phyloP scores from a whole-genome alignment of 139 green algal species.

The Chlamydomonas sp. region DNA sequence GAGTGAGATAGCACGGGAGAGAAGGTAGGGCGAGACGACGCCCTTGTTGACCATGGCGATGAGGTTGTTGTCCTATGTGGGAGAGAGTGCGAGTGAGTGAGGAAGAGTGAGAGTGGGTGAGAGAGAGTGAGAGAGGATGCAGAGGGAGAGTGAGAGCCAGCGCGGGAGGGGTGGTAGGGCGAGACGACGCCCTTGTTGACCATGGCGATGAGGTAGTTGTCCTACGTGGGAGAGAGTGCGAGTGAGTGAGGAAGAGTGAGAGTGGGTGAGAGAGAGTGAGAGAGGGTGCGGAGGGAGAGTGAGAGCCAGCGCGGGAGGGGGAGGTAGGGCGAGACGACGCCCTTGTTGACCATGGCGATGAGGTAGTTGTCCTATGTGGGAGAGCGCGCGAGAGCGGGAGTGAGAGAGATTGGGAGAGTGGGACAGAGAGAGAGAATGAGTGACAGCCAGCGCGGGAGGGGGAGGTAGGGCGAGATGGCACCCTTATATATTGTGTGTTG shows the following conservation, averaged over 20 bases:
- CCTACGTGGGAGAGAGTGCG: too few species aligned
- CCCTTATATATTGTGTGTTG: too few species aligned
- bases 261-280: too few species aligned
- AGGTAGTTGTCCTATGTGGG: conserved; percentile 94
- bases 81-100: not conserved
- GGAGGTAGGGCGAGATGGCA: conserved; percentile 55
- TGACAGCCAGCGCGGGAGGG: conserved; percentile 30
- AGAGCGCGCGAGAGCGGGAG: too few species aligned
- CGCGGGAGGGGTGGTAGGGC: conserved; percentile 45
- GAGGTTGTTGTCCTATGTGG: conserved; percentile 94
- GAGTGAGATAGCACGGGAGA: too few species aligned
- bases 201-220: conserved; percentile 91
- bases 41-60: conserved; percentile 82
- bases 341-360: conserved; percentile 80
- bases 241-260: too few species aligned
- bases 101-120: not conserved
- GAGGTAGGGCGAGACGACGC: conserved; percentile 58
- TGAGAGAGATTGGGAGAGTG: too few species aligned
- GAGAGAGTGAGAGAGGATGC: too few species aligned
- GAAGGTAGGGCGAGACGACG: conserved; percentile 56
- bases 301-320: conserved; percentile 31
- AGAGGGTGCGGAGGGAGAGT: too few species aligned
- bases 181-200: conserved; percentile 72
- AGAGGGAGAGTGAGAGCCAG: too few species aligned
- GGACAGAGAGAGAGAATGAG: too few species aligned